Base-by-base conservation (phyloP, 2,329 filamentous ascomycete species). In the Epichloe bromicola region DNA sequence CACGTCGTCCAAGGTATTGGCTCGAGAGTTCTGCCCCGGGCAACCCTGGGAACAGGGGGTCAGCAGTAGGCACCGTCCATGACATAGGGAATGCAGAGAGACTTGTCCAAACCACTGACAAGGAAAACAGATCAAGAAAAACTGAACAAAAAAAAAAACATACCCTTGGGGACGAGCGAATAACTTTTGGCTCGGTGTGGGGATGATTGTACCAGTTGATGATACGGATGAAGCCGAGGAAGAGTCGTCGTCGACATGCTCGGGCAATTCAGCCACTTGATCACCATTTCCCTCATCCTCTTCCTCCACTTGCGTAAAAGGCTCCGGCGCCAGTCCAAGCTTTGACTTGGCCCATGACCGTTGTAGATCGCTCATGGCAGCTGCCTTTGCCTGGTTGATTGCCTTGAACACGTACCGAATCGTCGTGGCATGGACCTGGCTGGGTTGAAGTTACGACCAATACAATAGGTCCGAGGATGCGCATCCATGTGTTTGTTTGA, bases 131-230 rank as follows among this genome's bases (percentile, higher is more conserved):
- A 39, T 14, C n/a, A 37, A 33, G 12, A 5, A 36, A 33, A 17
- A 48, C 7, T 34, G n/a, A 39, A n/a, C n/a, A 37, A 19, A 19
- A 33, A 20, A 50, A 54, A 49, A 61, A 23, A 42, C 51, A 44
- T 72, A 86, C 84, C 81, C 76, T 68, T 78, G 75, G 45, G 83
- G 80, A 57, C 83, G 76, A 52, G 84, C 84, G 69, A 89, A 88
- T 40, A 89, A 71, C 55, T 83, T 83, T 58, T 83, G 80, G 57
- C 79, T 84, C 6, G 80, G 79, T 4, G 86, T 86, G 1, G 90
- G 88, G 56, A 88, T 84, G 54, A 97, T 78, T n/a, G 91, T 97
- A 26, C 90, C 89, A 3, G 89, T 88, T 1, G 90, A 96, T 3
- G 90, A 95, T 38, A 88, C 83, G n/a, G 89, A 95, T 0, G 68